Evolutionary conservation across 345 rosid species (phyloP).

Genomic region (Moringa oleifera): DNA sequence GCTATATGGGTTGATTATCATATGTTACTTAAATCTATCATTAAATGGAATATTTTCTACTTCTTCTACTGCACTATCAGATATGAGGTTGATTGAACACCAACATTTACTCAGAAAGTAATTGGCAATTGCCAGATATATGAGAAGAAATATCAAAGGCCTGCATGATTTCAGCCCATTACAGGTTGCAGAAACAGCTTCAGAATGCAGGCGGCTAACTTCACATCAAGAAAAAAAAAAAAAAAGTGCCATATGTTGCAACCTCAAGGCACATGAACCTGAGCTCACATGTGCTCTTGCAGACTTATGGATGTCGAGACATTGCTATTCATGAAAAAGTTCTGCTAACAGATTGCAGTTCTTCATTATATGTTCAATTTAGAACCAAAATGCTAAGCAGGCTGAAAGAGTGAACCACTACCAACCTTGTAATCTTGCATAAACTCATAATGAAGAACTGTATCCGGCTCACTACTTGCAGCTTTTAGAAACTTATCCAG

Average conservation of each 20-base stretch:
- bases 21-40: too few species aligned
- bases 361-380: background rate
- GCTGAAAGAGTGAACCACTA: constrained; percentile 9
- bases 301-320: background rate
- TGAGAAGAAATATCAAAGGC: too few species aligned
- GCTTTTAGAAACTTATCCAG: constrained; percentile 90
- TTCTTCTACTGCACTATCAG: too few species aligned
- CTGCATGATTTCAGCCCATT: too few species aligned
- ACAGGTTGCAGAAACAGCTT: too few species aligned
- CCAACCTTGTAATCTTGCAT: constrained; percentile 98
- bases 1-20: too few species aligned
- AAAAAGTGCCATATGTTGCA: background rate
- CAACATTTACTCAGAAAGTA: too few species aligned
- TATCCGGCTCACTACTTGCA: constrained; percentile 88
- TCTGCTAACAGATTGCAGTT: background rate
- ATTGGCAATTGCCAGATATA: too few species aligned
- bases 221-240: too few species aligned
- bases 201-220: too few species aligned
- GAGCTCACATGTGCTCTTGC: background rate
- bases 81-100: too few species aligned
- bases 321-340: background rate
- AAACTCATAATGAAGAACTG: constrained; percentile 93
- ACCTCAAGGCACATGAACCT: constrained; percentile 6
- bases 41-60: too few species aligned
- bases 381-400: background rate